phyloP scores from a whole-genome alignment of 2,329 filamentous ascomycete genomes.

The Paraphaeosphaeria sporulosa region DNA sequence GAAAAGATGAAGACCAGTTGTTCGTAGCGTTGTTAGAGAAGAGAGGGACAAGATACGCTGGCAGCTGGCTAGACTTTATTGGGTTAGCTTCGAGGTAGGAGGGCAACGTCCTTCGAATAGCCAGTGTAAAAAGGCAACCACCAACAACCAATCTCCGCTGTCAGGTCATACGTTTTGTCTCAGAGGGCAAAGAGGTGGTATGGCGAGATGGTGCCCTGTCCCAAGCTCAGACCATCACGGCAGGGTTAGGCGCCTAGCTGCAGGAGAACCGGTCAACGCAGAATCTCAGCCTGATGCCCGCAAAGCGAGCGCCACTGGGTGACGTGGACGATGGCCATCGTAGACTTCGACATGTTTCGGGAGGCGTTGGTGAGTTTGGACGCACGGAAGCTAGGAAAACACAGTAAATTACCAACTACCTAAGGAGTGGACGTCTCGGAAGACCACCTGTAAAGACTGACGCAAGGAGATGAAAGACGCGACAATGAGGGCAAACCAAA shows the following conservation, averaged over 20 bases:
- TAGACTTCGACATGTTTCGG: background rate
- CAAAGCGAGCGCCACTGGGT: background rate
- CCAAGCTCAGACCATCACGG: background rate
- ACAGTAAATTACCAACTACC: background rate
- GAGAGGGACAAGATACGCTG: background rate
- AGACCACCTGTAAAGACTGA: background rate
- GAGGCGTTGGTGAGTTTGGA: background rate
- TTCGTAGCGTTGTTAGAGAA: background rate
- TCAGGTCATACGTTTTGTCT: background rate
- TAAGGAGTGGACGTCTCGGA: constrained; percentile 1
- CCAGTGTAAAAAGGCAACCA: background rate
- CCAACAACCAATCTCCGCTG: background rate
- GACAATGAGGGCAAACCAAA: background rate
- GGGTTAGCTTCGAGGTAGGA: background rate
- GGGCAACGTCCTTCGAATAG: background rate
- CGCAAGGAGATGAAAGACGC: background rate
- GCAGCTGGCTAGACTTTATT: background rate
- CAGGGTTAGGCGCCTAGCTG: background rate
- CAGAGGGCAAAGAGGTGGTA: background rate
- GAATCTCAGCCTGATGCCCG: background rate
- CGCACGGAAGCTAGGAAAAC: background rate
- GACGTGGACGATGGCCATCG: background rate
- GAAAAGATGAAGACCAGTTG: background rate
- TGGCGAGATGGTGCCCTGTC: background rate
- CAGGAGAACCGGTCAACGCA: background rate